phyloP scores from a whole-genome alignment of 2,329 filamentous ascomycete genomes.

The Fusarium abutilonis region DNA sequence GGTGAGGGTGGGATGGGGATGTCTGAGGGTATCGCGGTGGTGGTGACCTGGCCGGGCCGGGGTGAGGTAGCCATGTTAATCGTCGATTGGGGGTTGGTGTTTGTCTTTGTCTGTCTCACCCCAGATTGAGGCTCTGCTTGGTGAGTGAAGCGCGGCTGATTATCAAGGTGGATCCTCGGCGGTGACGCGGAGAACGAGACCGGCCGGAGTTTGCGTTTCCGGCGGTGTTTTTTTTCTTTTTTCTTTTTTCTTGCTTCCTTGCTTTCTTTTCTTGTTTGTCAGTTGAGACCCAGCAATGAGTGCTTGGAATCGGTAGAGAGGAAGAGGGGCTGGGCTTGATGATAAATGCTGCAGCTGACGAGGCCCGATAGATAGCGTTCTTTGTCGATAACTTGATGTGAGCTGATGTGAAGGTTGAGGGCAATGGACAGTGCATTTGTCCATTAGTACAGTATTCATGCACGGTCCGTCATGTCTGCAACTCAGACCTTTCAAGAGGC shows the following conservation, averaged over 20 bases:
- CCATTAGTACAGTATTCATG: constrained; percentile 13
- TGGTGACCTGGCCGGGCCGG: constrained; percentile 30
- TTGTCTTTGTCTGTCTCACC: constrained; percentile 2
- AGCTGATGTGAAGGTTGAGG: constrained; percentile 22
- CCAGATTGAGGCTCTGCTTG: constrained; percentile 35
- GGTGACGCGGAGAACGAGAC: constrained; percentile 28
- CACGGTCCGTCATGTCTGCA: constrained; percentile 15
- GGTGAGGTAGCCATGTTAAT: constrained; percentile 13
- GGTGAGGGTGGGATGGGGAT: not conserved
- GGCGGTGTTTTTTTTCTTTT: constrained; percentile 25
- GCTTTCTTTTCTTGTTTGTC: constrained; percentile 9
- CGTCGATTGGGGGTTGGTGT: not conserved
- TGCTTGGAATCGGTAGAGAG: constrained; percentile 28
- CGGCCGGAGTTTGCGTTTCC: constrained; percentile 28
- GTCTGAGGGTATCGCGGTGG: constrained; percentile 30
- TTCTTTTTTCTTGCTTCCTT: too few species aligned
- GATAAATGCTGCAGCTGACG: constrained; percentile 31
- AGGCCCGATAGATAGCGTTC: constrained; percentile 28
- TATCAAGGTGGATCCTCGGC: constrained; percentile 31
- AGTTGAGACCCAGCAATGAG: not conserved
- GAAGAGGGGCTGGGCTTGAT: constrained; percentile 32
- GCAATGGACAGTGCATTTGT: constrained; percentile 29
- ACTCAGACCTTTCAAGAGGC: not conserved
- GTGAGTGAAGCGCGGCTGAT: constrained; percentile 14
- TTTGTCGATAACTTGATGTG: constrained; percentile 17